A percentile compares a stretch with the other conserved stretches of the same genome.
Evolutionary conservation across 805 yeast species (phyloP).

Genomic region (Yarrowia bubula): DNA sequence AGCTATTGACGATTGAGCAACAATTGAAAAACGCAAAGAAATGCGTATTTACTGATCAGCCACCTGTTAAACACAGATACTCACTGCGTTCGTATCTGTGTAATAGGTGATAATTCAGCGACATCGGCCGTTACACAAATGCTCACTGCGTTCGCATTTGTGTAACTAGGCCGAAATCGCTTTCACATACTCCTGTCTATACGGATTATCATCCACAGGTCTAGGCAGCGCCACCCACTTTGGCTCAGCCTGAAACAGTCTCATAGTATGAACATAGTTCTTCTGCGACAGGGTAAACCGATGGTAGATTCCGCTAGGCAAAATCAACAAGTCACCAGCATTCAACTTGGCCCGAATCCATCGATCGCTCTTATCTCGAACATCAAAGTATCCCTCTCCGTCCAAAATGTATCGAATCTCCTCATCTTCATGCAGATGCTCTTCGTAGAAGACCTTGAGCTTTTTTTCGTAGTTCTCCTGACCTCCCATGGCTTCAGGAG

Average conservation of each 20-base stretch:
- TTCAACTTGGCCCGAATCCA: slow-evolving; percentile 77
- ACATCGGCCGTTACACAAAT: no score
- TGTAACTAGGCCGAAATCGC: slow-evolving; percentile 30
- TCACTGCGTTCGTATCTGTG: background rate
- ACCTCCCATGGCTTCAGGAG: slow-evolving; percentile 59
- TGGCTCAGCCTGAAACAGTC: slow-evolving; percentile 91
- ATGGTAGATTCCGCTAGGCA: slow-evolving; percentile 94
- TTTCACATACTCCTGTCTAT: slow-evolving; percentile 49
- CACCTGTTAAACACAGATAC: no score
- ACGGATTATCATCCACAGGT: slow-evolving; percentile 52
- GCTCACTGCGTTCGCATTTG: background rate
- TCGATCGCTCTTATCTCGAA: slow-evolving; percentile 57
- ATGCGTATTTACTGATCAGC: no score
- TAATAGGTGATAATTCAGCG: background rate
- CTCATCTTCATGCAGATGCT: slow-evolving; percentile 95
- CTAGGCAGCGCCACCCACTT: slow-evolving; percentile 89
- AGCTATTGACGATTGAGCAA: no score
- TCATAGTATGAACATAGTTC: slow-evolving; percentile 68
- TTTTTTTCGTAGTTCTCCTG: slow-evolving; percentile 64
- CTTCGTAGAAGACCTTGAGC: slow-evolving; percentile 68
- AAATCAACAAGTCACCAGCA: slow-evolving; percentile 56
- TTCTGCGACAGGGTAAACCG: slow-evolving; percentile 73
- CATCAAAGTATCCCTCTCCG: slow-evolving; percentile 91
- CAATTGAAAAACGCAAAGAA: no score
- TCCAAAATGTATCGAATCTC: slow-evolving; percentile 87